These are phyloP conservation scores for Coelastrella sp. DNA, from an alignment of 139 green algal species.

Conservation along the genomic window DNA sequence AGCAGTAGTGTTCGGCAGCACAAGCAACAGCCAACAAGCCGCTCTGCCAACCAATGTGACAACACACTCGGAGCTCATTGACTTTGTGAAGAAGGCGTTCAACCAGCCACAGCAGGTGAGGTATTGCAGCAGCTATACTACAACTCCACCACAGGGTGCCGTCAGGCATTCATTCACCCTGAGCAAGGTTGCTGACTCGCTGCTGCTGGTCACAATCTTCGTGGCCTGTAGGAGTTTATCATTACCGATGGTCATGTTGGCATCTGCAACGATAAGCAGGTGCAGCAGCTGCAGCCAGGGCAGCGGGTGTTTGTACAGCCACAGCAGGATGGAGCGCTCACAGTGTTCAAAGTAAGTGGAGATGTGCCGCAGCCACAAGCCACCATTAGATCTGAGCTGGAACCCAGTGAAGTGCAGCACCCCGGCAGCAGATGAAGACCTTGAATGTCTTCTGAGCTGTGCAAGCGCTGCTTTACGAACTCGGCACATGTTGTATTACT, in stretches of 20 bases:
- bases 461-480: not conserved
- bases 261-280: conserved; percentile 26
- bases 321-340: not conserved
- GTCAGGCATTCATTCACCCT: not conserved
- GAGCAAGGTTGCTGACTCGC: not conserved
- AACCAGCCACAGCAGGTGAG: not conserved
- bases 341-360: conserved; percentile 3
- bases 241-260: conserved; percentile 19
- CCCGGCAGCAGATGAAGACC: not conserved
- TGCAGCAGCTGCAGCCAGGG: conserved; percentile 28
- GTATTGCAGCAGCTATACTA: not conserved
- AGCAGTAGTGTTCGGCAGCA: not conserved
- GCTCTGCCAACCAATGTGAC: not conserved
- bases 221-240: conserved; percentile 11
- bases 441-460: not conserved
- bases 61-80: not conserved
- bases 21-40: conserved; percentile 1
- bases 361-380: not conserved
- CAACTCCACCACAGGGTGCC: not conserved
- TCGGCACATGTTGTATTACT: not conserved
- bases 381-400: not conserved
- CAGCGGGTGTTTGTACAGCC: conserved; percentile 25
- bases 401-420: not conserved
- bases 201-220: not conserved
- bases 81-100: not conserved